Evolutionary conservation across 1,139 yeast species (phyloP).

Genomic region (Zygosaccharomyces pseudobailii): DNA sequence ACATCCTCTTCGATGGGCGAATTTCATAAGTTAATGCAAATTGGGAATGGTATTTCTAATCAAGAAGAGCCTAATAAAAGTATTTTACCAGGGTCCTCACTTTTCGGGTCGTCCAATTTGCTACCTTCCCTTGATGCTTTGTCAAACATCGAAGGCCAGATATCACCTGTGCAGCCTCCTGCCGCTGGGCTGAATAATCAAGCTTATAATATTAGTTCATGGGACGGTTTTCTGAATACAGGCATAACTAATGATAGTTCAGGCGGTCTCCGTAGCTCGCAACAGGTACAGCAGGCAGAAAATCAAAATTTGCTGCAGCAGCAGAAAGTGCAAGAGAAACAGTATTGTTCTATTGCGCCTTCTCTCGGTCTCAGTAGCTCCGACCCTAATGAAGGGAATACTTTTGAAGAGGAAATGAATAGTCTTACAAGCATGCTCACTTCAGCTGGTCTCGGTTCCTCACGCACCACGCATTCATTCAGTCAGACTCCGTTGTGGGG

Average conservation of each 20-base stretch:
- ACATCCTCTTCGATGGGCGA: slow-evolving; percentile 18
- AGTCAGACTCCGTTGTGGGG: slow-evolving; percentile 19
- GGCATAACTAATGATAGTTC: slow-evolving; percentile 1
- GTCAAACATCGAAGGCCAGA: slow-evolving; percentile 3
- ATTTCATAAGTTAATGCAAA: slow-evolving; percentile 15
- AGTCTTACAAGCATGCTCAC: slow-evolving; percentile 28
- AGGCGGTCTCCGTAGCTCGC: neutral
- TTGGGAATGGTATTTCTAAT: slow-evolving; percentile 4
- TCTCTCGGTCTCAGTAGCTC: slow-evolving; percentile 5
- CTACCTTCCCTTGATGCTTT: slow-evolving; percentile 7
- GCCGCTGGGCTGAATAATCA: slow-evolving; percentile 5
- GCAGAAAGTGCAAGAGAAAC: slow-evolving; percentile 1
- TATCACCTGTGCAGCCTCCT: slow-evolving; percentile 6
- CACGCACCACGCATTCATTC: slow-evolving; percentile 3
- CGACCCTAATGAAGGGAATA: slow-evolving; percentile 13
- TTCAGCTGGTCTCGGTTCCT: slow-evolving; percentile 19
- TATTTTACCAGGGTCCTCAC: slow-evolving; percentile 1
- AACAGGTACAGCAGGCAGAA: neutral
- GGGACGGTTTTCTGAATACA: slow-evolving; percentile 8
- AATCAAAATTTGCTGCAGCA: slow-evolving; percentile 4
- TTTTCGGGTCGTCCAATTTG: slow-evolving; percentile 5
- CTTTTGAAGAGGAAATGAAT: slow-evolving; percentile 27
- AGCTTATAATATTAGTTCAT: slow-evolving; percentile 7
- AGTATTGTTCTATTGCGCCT: slow-evolving; percentile 4
- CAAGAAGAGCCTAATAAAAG: neutral